Percentiles rank a stretch among this genome's conserved stretches.
Conservation (phyloP, 306 rosid species). For the Arachis hypogaea region DNA sequence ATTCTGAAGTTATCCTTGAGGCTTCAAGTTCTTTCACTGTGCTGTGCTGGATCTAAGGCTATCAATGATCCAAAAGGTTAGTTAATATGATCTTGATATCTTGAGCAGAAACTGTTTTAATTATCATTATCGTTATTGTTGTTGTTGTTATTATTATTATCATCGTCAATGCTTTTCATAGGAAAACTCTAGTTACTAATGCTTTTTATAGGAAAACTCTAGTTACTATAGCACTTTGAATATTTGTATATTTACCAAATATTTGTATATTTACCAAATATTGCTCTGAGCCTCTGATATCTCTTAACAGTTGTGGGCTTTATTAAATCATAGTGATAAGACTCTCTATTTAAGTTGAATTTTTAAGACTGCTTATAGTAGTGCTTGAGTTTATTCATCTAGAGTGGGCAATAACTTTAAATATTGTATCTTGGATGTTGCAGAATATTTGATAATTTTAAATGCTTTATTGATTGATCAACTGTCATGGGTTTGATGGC, state of each 20-base stretch:
- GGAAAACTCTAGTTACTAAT: neutral
- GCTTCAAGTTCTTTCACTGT: constrained; percentile 74
- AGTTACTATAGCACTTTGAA: constrained; percentile 3
- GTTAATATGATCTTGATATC: constrained; percentile 26
- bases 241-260: neutral
- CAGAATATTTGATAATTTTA: neutral
- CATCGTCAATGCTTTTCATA: no score
- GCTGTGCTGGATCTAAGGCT: constrained; percentile 81
- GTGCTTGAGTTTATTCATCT: neutral
- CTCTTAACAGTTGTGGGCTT: constrained; percentile 3
- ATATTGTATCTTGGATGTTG: neutral
- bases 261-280: constrained; percentile 1
- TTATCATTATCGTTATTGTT: neutral
- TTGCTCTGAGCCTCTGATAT: neutral
- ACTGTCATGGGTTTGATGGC: constrained; percentile 41
- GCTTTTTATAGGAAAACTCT: neutral
- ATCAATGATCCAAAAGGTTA: constrained; percentile 84
- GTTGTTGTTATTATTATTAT: no score
- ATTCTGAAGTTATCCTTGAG: constrained; percentile 77
- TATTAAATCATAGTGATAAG: neutral
- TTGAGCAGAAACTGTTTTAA: constrained; percentile 21
- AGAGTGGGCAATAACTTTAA: neutral
- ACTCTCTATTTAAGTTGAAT: constrained; percentile 25
- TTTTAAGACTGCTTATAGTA: neutral
- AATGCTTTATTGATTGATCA: constrained; percentile 1